Base-by-base conservation (phyloP, 495 filamentous ascomycete genomes). In the Penicillium bialowiezense region DNA sequence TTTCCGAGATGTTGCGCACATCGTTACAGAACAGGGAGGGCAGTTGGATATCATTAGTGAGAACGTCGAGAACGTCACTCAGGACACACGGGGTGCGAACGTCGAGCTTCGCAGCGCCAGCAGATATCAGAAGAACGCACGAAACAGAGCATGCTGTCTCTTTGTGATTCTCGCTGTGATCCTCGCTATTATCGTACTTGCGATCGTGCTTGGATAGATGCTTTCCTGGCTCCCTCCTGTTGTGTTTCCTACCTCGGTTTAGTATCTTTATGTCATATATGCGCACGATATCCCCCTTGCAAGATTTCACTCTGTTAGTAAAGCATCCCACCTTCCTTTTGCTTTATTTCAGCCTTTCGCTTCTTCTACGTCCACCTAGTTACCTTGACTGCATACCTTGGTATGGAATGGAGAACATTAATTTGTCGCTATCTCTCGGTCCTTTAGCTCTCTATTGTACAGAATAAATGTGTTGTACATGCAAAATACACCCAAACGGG, bases 1-100 rank as follows among this genome's bases (percentile, higher is more conserved):
- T 24, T 98, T 97, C 76, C 79, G 90, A 33, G 95, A 99, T 71
- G 89, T 98, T 19, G 95, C 93, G 33, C 89, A 95, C 58, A 97
- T 98, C 57, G 92, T 99, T 31, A 81, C 81, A 55, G 91, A 96
- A 68, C 93, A 99, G 71, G 95, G 93, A 12, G 89, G 87, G 35
- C 79, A 86, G 65, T 75, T 99, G 10, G 89, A 96, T 66, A 89
- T 89, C 41, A 96, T 99, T 59, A 82, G 81, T 52, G 84, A 86
- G 48, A 95, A 97, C 62, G 89, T 97, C 5, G 79, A 91, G 60
- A 83, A 82, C 49, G 88, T 91, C 48, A 80, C 82, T 44, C 81
- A 82, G 26, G 84, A 91, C 58, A 95, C 90, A 4, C 78, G 80
- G 37, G 91, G 90, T 12, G 93, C 93, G 18, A 88, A 95, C 65